phyloP scores from a whole-genome alignment of 768 basidiomycete species.

The Sarcodon aspratus region DNA sequence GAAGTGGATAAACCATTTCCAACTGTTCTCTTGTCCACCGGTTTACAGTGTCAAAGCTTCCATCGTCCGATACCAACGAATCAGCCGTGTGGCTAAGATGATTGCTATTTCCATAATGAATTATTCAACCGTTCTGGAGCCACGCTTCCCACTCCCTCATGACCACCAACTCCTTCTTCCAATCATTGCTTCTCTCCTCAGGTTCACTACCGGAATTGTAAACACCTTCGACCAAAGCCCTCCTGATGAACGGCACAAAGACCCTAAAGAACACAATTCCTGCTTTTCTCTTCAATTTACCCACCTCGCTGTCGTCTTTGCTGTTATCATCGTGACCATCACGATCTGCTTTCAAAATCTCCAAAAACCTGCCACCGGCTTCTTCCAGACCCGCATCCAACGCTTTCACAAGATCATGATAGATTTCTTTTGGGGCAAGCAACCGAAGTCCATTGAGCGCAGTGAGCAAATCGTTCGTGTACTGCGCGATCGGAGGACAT shows the following conservation, averaged over 20 bases:
- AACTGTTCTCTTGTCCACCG: no score
- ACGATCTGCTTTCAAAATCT: slow-evolving; percentile 1
- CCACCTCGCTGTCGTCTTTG: slow-evolving; percentile 19
- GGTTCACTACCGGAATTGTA: slow-evolving; percentile 30
- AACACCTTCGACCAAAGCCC: slow-evolving; percentile 66
- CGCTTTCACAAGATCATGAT: slow-evolving; percentile 32
- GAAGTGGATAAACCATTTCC: no score
- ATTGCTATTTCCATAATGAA: no score
- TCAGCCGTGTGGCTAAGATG: no score
- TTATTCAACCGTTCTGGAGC: neutral
- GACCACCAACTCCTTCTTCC: neutral
- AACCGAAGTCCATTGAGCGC: slow-evolving; percentile 75
- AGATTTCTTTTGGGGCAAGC: slow-evolving; percentile 58
- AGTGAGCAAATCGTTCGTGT: slow-evolving; percentile 61
- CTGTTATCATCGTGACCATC: slow-evolving; percentile 11
- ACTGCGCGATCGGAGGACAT: slow-evolving; percentile 62
- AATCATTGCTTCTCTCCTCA: slow-evolving; percentile 1
- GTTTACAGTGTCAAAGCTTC: no score
- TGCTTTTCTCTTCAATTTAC: slow-evolving; percentile 28
- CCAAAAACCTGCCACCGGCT: slow-evolving; percentile 33
- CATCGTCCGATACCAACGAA: no score
- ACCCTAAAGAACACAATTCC: slow-evolving; percentile 49
- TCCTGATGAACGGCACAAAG: slow-evolving; percentile 59
- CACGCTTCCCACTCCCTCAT: neutral
- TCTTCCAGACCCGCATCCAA: slow-evolving; percentile 41